phyloP scores from a whole-genome alignment of 352 stramenopile species.

The Pythium aphanidermatum region DNA sequence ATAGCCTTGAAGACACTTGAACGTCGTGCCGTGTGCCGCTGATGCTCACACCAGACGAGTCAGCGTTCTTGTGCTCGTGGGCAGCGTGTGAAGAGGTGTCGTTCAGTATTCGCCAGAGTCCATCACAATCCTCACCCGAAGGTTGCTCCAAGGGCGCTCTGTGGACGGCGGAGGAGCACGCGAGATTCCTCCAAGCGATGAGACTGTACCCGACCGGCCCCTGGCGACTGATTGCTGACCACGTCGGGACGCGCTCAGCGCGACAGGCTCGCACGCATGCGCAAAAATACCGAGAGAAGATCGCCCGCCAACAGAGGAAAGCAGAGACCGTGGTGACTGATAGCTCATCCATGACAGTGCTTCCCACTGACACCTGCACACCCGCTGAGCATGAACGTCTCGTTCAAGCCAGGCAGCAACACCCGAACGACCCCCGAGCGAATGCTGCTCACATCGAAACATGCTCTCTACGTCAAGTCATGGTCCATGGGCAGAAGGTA shows the following conservation, averaged over 20 bases:
- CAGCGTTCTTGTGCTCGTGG: background rate
- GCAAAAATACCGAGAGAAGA: slow-evolving; percentile 13
- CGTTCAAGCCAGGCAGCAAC: too few relatives aligned
- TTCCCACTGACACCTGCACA: too few relatives aligned
- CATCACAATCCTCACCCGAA: background rate
- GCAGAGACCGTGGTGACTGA: slow-evolving; percentile 6
- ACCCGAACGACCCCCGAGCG: background rate
- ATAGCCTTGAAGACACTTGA: too few relatives aligned
- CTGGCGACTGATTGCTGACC: slow-evolving; percentile 5
- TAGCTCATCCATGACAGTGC: too few relatives aligned
- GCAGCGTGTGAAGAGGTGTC: too few relatives aligned
- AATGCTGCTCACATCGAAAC: slow-evolving; percentile 5
- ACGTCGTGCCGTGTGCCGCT: too few relatives aligned
- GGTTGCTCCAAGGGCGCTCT: background rate
- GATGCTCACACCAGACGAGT: background rate
- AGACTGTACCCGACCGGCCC: slow-evolving; percentile 8
- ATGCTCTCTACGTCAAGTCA: slow-evolving; percentile 3
- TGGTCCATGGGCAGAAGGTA: too few relatives aligned
- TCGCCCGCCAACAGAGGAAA: slow-evolving; percentile 8
- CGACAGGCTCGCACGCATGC: slow-evolving; percentile 11
- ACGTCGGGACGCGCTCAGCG: slow-evolving; percentile 12
- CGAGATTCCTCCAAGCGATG: slow-evolving; percentile 17
- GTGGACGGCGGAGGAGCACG: slow-evolving; percentile 18
- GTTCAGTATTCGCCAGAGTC: too few relatives aligned
- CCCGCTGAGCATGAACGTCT: too few relatives aligned